Evolutionary conservation across 371 early-diverging fungal species (phyloP).

Genomic region (Rozella allomycis): DNA sequence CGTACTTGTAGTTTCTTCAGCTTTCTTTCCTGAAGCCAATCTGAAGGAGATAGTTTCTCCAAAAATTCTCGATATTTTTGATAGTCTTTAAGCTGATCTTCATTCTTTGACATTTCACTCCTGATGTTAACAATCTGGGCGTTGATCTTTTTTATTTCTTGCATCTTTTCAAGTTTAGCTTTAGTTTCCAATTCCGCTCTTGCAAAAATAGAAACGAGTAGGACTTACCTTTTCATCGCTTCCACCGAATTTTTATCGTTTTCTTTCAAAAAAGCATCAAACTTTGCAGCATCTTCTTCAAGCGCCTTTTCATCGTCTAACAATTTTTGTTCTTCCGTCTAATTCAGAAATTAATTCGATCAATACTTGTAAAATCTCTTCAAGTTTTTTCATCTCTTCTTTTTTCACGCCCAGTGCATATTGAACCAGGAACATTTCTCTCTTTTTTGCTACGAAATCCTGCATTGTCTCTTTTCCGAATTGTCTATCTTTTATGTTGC

Average conservation of each 20-base stretch:
- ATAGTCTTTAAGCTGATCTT: constrained; percentile 25
- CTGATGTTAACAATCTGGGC: constrained; percentile 21
- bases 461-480: constrained; percentile 22
- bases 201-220: no score
- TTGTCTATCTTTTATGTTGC: constrained; percentile 13
- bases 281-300: constrained; percentile 29
- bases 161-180: constrained; percentile 24
- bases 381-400: constrained; percentile 28
- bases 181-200: constrained; percentile 30
- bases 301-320: constrained; percentile 27
- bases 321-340: constrained; percentile 25
- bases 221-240: constrained; percentile 22
- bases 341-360: background rate
- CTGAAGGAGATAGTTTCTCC: constrained; percentile 19
- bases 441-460: constrained; percentile 24
- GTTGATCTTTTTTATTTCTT: constrained; percentile 26
- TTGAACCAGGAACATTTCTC: constrained; percentile 29
- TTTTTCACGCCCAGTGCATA: constrained; percentile 25
- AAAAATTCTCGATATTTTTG: constrained; percentile 23
- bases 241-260: constrained; percentile 31
- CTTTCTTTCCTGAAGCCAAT: constrained; percentile 10
- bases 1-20: constrained; percentile 2
- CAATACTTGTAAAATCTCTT: constrained; percentile 19
- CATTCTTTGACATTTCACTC: constrained; percentile 26
- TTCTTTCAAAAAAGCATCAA: constrained; percentile 27